phyloP scores from a whole-genome alignment of 129 eudicot species.

The Flaveria bidentis region DNA sequence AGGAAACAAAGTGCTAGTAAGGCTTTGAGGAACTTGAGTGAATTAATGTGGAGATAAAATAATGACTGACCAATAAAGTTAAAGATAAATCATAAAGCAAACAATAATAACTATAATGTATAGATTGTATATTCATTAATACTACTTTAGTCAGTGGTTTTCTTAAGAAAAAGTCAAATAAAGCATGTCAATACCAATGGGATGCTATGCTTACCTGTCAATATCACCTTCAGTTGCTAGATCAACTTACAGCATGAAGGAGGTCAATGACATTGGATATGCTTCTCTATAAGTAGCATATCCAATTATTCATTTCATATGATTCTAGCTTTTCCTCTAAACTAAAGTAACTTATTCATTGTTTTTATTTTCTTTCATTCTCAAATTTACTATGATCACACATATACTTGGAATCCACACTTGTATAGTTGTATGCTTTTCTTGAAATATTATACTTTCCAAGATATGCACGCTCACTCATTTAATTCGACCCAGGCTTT shows the following conservation, averaged over 20 bases:
- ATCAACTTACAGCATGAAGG: background rate
- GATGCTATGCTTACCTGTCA: conserved; percentile 6
- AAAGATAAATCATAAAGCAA: no score
- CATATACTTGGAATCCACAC: background rate
- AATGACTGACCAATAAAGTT: no score
- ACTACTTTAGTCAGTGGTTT: background rate
- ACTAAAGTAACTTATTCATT: background rate
- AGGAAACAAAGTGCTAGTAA: no score
- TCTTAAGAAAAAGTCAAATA: background rate
- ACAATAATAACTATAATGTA: no score
- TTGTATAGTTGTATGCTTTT: conserved; percentile 5
- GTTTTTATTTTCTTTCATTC: background rate
- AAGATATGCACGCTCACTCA: background rate
- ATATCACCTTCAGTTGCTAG: conserved; percentile 4
- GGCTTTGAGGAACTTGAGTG: no score
- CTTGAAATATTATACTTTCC: conserved; percentile 12
- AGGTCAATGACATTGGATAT: conserved; percentile 27
- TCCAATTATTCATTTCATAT: background rate
- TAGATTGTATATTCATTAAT: background rate
- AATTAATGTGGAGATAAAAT: no score
- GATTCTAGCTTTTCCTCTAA: background rate
- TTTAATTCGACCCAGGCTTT: background rate
- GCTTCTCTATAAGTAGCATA: conserved; percentile 28
- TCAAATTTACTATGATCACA: background rate
- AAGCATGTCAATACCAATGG: background rate